Evolutionary conservation across 2,329 filamentous ascomycete genomes (phyloP), one percentile per base, ranked within the genome.

Genomic region (Colletotrichum aenigma): DNA sequence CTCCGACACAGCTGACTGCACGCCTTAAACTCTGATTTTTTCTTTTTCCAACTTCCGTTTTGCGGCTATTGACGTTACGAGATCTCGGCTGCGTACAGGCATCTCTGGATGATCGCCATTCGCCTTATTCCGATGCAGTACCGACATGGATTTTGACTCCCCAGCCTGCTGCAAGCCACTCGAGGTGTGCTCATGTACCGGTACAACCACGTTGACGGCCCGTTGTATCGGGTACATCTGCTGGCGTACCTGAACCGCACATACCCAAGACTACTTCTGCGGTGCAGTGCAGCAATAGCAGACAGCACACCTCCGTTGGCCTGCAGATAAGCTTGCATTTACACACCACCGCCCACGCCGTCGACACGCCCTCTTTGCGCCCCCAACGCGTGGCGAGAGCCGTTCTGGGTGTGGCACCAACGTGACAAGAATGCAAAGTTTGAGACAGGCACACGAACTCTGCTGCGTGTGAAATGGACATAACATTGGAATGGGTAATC

Each of bases 101-200:
- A 48, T 43, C 68, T 24, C 43, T 65, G 61, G 28, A 26, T 65
- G 67, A 74, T 74, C 71, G 66, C 68, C 71, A 58, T 65, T 58
- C 60, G 58, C 60, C 71, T 58, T 61, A 34, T 60, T 75, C 72
- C 68, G 72, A 75, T 71, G 55, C 72, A 66, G 69, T 12, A 32
- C 36, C 28, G 48, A 60, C 72, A 71, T 66, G 72, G 68, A 38
- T 60, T 28, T 60, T 66, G 15, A 32, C 52, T 58, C 48, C 15
- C 32, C 13, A 62, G n/a, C 67, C 34, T 34, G 10, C 58, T n/a
- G 58, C 58, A 61, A 30, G 58, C 16, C 58, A 61, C 58, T 15
- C 26, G 32, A 58, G 64, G 52, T 9, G 34, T 34, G 36, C 8
- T 16, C n/a, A 71, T 43, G 68, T 75, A 61, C 72, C 52, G 36